A percentile compares a stretch with the other conserved stretches of the same genome.
Evolutionary conservation across 2,329 filamentous ascomycete species (phyloP).

Genomic region (Fusarium begoniae): DNA sequence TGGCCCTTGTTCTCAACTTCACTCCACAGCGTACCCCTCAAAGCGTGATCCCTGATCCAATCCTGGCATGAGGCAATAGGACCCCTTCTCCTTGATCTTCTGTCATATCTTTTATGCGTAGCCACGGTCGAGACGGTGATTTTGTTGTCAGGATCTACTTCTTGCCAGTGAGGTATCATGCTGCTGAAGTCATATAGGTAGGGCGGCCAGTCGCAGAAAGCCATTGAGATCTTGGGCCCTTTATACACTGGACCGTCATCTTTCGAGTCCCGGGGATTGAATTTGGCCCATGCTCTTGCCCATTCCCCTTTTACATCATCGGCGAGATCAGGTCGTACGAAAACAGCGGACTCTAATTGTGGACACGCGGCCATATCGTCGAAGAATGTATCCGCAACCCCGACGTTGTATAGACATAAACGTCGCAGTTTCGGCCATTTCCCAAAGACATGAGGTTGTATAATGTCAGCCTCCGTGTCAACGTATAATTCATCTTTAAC

Average conservation of each 20-base stretch:
- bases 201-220: neutral
- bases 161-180: neutral
- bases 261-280: fast-evolving
- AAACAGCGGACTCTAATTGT: constrained; percentile 3
- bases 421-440: constrained; percentile 36
- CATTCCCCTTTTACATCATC: neutral
- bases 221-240: neutral
- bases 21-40: constrained; percentile 13
- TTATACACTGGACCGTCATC: neutral
- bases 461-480: neutral
- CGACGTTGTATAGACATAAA: constrained; percentile 24
- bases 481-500: constrained; percentile 34
- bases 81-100: neutral
- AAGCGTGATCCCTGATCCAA: constrained; percentile 13
- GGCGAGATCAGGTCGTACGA: neutral
- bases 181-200: neutral
- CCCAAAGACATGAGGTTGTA: constrained; percentile 21
- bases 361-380: neutral
- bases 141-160: neutral
- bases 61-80: neutral
- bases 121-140: neutral
- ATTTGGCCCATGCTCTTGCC: neutral
- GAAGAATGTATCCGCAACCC: neutral
- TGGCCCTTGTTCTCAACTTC: neutral
- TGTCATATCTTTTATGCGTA: neutral